Conservation (phyloP, 2,329 filamentous ascomycete species). For the Arachnomyces sp. region DNA sequence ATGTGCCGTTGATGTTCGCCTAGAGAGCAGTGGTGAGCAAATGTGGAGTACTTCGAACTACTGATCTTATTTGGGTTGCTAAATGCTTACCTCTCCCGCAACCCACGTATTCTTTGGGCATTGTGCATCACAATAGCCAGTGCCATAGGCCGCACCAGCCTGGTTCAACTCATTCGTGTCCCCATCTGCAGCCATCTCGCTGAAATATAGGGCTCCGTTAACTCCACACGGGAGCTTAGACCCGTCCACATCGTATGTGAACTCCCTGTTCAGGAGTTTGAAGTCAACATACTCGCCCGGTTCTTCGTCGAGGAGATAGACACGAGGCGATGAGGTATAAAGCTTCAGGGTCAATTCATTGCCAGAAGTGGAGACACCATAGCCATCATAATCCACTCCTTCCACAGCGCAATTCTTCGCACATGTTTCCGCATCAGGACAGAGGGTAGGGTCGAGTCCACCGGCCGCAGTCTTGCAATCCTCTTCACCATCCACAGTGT, state of each 20-base stretch:
- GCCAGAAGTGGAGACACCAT: conserved; percentile 45
- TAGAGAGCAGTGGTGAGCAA: conserved; percentile 15
- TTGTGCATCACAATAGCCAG: conserved; percentile 56
- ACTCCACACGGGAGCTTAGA: conserved; percentile 61
- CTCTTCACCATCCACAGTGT: conserved; percentile 34
- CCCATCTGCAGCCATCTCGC: conserved; percentile 53
- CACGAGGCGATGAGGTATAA: conserved; percentile 40
- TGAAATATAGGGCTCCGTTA: conserved; percentile 61
- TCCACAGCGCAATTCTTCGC: conserved; percentile 50
- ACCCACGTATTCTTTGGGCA: conserved; percentile 45
- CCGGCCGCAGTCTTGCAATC: conserved; percentile 46
- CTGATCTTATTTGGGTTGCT: conserved; percentile 16
- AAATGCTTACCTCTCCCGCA: conserved; percentile 34
- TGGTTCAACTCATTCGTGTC: conserved; percentile 46
- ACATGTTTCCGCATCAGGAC: conserved; percentile 41
- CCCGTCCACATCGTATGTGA: conserved; percentile 63
- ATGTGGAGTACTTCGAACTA: conserved; percentile 4
- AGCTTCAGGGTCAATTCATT: conserved; percentile 42
- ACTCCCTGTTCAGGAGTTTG: conserved; percentile 56
- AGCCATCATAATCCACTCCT: conserved; percentile 45
- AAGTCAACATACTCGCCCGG: conserved; percentile 57
- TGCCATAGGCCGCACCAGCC: conserved; percentile 51
- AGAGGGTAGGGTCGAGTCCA: conserved; percentile 35
- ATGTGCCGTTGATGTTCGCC: conserved; percentile 42
- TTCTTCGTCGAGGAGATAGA: conserved; percentile 54